Conservation (phyloP, 2,329 filamentous ascomycete genomes). For the Ceratocystiopsis brevicomis region DNA sequence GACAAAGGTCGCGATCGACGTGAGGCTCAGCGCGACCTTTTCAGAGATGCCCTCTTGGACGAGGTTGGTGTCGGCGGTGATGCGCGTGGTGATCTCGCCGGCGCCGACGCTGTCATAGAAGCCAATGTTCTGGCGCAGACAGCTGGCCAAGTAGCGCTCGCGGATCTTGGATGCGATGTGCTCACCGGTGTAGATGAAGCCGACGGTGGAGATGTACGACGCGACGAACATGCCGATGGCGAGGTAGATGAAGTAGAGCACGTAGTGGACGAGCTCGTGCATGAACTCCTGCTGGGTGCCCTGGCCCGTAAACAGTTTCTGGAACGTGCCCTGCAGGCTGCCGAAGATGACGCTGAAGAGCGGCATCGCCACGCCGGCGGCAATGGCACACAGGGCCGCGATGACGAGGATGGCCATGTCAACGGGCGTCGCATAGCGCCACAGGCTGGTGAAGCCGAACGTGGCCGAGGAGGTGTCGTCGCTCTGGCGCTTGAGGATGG, state of each 20-base stretch:
- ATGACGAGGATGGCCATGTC: constrained; percentile 46
- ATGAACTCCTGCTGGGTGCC: constrained; percentile 37
- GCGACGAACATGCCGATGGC: constrained; percentile 63
- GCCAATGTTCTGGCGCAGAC: constrained; percentile 73
- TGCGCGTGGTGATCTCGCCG: constrained; percentile 84
- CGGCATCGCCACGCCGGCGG: constrained; percentile 46
- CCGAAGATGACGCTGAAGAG: constrained; percentile 73
- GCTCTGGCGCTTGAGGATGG: constrained; percentile 50
- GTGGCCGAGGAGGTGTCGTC: constrained; percentile 42
- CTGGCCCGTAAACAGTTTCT: constrained; percentile 35
- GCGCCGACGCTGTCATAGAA: constrained; percentile 88
- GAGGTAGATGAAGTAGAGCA: constrained; percentile 73
- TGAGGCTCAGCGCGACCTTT: constrained; percentile 63
- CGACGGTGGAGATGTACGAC: constrained; percentile 63
- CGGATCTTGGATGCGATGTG: constrained; percentile 63
- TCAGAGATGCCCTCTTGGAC: constrained; percentile 89
- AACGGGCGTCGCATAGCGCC: constrained; percentile 47
- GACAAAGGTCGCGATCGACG: constrained; percentile 63
- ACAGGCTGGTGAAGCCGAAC: constrained; percentile 45
- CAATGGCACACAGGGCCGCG: constrained; percentile 45
- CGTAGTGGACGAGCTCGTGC: constrained; percentile 38
- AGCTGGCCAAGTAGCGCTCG: constrained; percentile 65
- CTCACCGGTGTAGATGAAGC: constrained; percentile 77
- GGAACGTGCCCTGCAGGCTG: constrained; percentile 53
- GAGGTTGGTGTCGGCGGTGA: constrained; percentile 83